Percentiles rank a stretch among this genome's conserved stretches.
These are phyloP conservation scores for Ogataea pignaliae DNA, from an alignment of 805 yeast species.

Conservation along the genomic window DNA sequence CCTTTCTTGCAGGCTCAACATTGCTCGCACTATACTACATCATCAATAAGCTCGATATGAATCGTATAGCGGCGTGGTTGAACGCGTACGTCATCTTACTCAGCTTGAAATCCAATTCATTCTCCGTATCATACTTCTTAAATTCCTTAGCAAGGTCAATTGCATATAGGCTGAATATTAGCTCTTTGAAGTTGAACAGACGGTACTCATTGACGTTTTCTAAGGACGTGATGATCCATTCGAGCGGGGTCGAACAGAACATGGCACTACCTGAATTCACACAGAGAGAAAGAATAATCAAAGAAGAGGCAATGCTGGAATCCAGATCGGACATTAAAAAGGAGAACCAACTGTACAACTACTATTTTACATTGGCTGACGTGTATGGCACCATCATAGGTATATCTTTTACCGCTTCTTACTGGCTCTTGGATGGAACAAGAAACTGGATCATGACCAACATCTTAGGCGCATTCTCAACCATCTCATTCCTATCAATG, in stretches of 20 bases:
- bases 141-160: slow-evolving; percentile 26
- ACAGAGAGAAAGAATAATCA: slow-evolving; percentile 27
- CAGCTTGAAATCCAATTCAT: slow-evolving; percentile 31
- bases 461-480: slow-evolving; percentile 36
- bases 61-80: slow-evolving; percentile 29
- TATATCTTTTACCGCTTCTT: slow-evolving; percentile 4
- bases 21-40: slow-evolving; percentile 36
- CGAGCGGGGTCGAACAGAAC: slow-evolving; percentile 35
- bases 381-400: slow-evolving; percentile 22
- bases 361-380: slow-evolving; percentile 31
- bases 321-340: slow-evolving; percentile 19
- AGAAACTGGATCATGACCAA: slow-evolving; percentile 46
- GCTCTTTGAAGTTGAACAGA: slow-evolving; percentile 26
- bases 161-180: slow-evolving; percentile 22
- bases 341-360: slow-evolving; percentile 31
- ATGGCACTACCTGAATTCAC: slow-evolving; percentile 28
- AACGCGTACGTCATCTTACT: slow-evolving; percentile 32
- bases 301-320: slow-evolving; percentile 21
- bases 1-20: slow-evolving; percentile 38
- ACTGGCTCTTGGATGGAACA: slow-evolving; percentile 20
- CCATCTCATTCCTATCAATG: slow-evolving; percentile 38
- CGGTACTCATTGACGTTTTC: slow-evolving; percentile 41
- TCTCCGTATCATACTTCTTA: slow-evolving; percentile 26
- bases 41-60: slow-evolving; percentile 30
- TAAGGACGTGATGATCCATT: slow-evolving; percentile 33